Evolutionary conservation across 2,329 filamentous ascomycete species (phyloP).

Genomic region (Sporothrix euskadiensis): DNA sequence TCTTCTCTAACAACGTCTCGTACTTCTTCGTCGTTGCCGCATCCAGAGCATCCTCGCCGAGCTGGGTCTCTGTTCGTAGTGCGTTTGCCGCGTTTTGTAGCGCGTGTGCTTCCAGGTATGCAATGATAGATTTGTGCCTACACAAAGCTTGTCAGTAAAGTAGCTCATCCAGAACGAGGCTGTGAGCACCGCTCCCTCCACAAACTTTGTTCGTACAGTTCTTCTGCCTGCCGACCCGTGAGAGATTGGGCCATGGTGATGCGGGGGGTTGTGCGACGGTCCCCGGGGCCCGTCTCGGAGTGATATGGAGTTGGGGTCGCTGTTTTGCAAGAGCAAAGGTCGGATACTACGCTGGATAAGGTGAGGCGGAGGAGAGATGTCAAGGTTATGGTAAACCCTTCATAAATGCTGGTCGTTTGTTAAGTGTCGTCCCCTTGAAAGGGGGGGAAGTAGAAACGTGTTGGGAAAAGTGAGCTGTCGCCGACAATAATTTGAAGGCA

Average conservation of each 20-base stretch:
- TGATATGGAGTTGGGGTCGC: neutral
- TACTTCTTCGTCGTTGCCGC: constrained; percentile 87
- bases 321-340: neutral
- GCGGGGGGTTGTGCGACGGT: constrained; percentile 25
- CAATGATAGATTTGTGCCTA: constrained; percentile 91
- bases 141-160: constrained; percentile 23
- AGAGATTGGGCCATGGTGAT: constrained; percentile 27
- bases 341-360: neutral
- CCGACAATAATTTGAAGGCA: neutral
- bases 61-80: constrained; percentile 73
- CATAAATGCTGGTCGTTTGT: neutral
- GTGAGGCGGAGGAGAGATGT: neutral
- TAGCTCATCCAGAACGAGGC: neutral
- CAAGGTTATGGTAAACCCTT: neutral
- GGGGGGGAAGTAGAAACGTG: neutral
- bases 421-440: neutral
- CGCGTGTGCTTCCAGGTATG: constrained; percentile 76
- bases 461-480: neutral
- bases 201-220: constrained; percentile 64
- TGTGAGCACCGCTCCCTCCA: neutral
- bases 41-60: constrained; percentile 68
- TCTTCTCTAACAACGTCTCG: constrained; percentile 91
- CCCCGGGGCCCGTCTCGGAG: constrained; percentile 24
- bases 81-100: constrained; percentile 68
- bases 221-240: constrained; percentile 72